These are phyloP conservation scores for Barnettozyma botsteinii DNA, from an alignment of 805 yeast species.

Conservation along the genomic window DNA sequence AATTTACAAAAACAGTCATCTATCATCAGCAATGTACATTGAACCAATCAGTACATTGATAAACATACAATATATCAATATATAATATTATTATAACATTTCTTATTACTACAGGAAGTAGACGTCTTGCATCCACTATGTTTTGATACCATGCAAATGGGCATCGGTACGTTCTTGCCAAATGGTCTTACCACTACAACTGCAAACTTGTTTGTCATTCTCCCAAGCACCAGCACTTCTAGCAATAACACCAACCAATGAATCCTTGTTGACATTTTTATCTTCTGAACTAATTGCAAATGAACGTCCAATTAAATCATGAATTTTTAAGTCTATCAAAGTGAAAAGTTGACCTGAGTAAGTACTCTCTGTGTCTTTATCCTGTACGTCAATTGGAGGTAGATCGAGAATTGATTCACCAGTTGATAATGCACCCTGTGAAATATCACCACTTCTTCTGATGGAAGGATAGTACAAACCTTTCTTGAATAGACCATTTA, in stretches of 20 bases:
- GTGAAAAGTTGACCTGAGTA: constrained; percentile 43
- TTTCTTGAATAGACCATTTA: constrained; percentile 54
- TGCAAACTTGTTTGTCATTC: constrained; percentile 86
- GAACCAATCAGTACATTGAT: too few species aligned
- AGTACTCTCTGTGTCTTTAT: constrained; percentile 12
- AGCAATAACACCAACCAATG: constrained; percentile 83
- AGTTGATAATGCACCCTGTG: constrained; percentile 62
- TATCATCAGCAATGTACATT: too few species aligned
- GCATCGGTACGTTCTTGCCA: constrained; percentile 95
- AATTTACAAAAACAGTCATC: too few species aligned
- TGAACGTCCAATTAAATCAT: constrained; percentile 65
- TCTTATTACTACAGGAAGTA: too few species aligned
- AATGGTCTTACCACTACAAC: constrained; percentile 90
- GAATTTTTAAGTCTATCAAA: constrained; percentile 39
- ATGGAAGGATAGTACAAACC: constrained; percentile 69
- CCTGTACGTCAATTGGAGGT: constrained; percentile 27
- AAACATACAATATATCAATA: too few species aligned
- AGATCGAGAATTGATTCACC: constrained; percentile 42
- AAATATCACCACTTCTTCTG: constrained; percentile 68
- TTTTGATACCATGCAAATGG: constrained; percentile 45
- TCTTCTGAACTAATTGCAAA: constrained; percentile 30
- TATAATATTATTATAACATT: too few species aligned
- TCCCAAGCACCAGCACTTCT: constrained; percentile 98
- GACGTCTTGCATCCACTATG: too few species aligned
- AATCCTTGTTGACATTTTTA: constrained; percentile 25